Base-by-base conservation (phyloP, 2,329 filamentous ascomycete species). In the Xylaria arbuscula region DNA sequence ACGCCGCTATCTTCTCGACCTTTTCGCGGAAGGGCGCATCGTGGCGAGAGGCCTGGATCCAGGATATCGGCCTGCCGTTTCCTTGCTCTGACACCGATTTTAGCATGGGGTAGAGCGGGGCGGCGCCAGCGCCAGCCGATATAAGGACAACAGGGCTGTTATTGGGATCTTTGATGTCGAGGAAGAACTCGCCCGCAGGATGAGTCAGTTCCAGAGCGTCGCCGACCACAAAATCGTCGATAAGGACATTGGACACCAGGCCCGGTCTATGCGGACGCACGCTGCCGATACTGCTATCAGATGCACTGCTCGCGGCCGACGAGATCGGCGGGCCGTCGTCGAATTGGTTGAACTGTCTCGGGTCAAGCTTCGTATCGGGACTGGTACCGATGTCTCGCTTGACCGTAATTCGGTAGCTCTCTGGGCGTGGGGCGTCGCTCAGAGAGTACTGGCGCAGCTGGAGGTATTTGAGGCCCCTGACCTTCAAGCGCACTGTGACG, bases 401-500 rank as follows among this genome's bases (percentile, higher is more conserved):
- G 65, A 94, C 85, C 58, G 86, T 91, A 79, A 93, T 90, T 36
- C 92, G 87, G 79, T 92, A 92, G 78, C 89, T 87, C 58, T 87
- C 83, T 9, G 84, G 80, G 1, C 82, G 82, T 1, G 89, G 90
- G 58, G 87, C 84, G 71, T 93, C 90, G 74, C 87, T 91, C 69
- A 94, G 84, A 32, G 90, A 92, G 80, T 93, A 94, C 78, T 93
- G 92, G 38, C 91, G 84, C 19, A 88, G 85, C 78, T 94, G 92
- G 71, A 84, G 80, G 76, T 88, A 86, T 28, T 86, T 86, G 70
- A 87, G 81, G 0, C 83, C 81, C 1, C 87, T 86, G 0, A 92
- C 84, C 58, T 85, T 82, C 8, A 90, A 78, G 58, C 86, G 85
- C 55, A 93, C 80, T 0, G 89, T 91, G 68, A 92, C 85, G 76